These are phyloP conservation scores for Cystofilobasidium bisporidii DNA, from an alignment of 768 basidiomycete species.

Conservation along the genomic window DNA sequence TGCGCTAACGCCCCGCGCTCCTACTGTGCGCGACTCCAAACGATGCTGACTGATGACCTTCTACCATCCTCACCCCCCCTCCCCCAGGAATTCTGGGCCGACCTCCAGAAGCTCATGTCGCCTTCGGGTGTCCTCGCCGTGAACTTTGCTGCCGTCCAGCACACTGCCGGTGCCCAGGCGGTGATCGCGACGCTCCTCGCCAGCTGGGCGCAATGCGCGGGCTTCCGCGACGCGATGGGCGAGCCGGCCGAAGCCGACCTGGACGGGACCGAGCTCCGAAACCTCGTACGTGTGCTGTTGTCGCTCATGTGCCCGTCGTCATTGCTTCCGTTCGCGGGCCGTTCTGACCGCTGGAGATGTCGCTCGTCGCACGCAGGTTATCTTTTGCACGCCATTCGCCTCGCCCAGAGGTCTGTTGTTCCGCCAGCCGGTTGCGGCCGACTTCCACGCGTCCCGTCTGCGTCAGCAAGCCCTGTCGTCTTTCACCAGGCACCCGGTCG, in stretches of 20 bases:
- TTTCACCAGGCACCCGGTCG: conserved; percentile 18
- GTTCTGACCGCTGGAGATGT: neutral
- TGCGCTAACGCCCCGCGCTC: neutral
- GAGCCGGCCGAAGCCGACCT: conserved; percentile 43
- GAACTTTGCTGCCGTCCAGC: conserved; percentile 59
- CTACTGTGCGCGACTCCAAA: neutral
- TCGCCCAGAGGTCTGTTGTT: conserved; percentile 32
- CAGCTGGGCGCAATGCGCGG: conserved; percentile 69
- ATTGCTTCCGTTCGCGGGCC: neutral
- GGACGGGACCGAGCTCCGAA: conserved; percentile 49
- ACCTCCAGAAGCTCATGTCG: conserved; percentile 55
- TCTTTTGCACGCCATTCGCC: conserved; percentile 68
- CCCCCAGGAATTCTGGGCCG: conserved; percentile 64
- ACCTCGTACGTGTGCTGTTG: conserved; percentile 52
- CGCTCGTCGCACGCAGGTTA: conserved; percentile 48
- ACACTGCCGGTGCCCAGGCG: conserved; percentile 54
- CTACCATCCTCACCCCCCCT: neutral
- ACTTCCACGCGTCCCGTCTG: conserved; percentile 9
- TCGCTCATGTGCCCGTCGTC: neutral
- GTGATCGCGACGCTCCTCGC: conserved; percentile 60
- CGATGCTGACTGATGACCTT: too few relatives aligned
- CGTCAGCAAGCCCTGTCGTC: neutral
- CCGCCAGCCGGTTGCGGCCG: neutral
- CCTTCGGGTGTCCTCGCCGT: conserved; percentile 45
- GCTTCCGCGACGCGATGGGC: conserved; percentile 63